A percentile compares a stretch with the other conserved stretches of the same genome.
These are phyloP conservation scores for Tuber aestivum DNA, from an alignment of 495 filamentous ascomycete genomes.

Conservation along the genomic window DNA sequence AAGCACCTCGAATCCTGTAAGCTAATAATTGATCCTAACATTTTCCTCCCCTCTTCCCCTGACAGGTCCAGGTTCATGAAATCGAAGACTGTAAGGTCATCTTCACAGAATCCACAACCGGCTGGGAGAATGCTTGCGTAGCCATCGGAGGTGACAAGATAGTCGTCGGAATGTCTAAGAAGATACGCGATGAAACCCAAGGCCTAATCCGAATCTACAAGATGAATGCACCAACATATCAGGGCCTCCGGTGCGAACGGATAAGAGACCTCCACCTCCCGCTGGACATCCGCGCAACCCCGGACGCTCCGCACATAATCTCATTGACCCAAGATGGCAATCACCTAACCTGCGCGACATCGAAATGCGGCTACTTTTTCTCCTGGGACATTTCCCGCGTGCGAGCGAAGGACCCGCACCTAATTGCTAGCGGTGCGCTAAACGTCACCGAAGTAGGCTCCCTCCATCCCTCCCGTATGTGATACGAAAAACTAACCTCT, in stretches of 20 bases:
- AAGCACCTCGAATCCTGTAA: conserved; percentile 4
- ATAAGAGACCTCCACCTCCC: conserved; percentile 38
- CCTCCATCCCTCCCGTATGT: not conserved
- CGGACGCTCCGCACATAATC: conserved; percentile 37
- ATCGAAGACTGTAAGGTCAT: conserved; percentile 34
- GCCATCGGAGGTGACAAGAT: conserved; percentile 35
- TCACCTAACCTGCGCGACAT: conserved; percentile 35
- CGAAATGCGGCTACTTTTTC: conserved; percentile 39
- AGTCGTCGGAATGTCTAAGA: conserved; percentile 37
- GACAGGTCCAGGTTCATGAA: conserved; percentile 41
- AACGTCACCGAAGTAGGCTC: conserved; percentile 31
- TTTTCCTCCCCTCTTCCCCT: not conserved
- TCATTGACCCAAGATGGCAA: conserved; percentile 35
- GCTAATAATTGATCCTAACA: conserved; percentile 7
- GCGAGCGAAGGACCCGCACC: conserved; percentile 26
- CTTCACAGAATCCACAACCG: conserved; percentile 36
- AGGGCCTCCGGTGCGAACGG: conserved; percentile 36
- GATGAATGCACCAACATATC: conserved; percentile 36
- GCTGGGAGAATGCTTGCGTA: conserved; percentile 39
- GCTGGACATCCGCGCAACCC: conserved; percentile 24
- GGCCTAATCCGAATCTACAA: conserved; percentile 40
- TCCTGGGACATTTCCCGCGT: conserved; percentile 38
- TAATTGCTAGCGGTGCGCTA: conserved; percentile 30
- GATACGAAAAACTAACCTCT: conserved; percentile 8
- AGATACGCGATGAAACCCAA: conserved; percentile 28